These are phyloP conservation scores for Vaccinium macrocarpon DNA, from an alignment of 148 eudicot species.

Conservation along the genomic window DNA sequence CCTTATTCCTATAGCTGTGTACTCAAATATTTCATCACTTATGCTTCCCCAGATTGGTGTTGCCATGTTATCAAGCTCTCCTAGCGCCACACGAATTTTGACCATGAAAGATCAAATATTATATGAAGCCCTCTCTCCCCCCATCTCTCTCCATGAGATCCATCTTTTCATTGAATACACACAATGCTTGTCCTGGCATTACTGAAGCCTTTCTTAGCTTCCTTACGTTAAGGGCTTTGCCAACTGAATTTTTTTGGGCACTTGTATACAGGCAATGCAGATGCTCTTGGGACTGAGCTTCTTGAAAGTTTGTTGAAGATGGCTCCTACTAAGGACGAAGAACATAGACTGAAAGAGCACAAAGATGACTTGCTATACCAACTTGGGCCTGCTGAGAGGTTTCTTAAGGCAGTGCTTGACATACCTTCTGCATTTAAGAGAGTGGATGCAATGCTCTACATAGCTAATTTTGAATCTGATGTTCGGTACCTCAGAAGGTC, in stretches of 20 bases:
- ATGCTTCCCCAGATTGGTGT: neutral
- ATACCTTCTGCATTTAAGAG: conserved; percentile 89
- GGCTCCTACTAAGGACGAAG: conserved; percentile 67
- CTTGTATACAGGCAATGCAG: conserved; percentile 64
- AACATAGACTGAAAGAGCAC: conserved; percentile 77
- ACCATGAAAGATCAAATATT: neutral
- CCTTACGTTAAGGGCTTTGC: neutral
- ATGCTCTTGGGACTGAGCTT: conserved; percentile 80
- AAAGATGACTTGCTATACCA: conserved; percentile 81
- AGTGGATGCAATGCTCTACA: conserved; percentile 34
- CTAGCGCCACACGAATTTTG: neutral
- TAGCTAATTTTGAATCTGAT: conserved; percentile 79
- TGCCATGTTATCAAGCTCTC: neutral
- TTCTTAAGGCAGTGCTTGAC: conserved; percentile 76
- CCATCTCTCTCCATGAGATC: too few relatives aligned
- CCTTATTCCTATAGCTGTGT: neutral
- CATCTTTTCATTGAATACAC: neutral
- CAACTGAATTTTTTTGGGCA: neutral
- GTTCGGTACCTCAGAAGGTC: conserved; percentile 81
- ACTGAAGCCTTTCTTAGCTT: neutral
- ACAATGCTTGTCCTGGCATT: neutral
- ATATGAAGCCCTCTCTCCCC: neutral
- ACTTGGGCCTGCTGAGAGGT: conserved; percentile 91
- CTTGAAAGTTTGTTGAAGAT: conserved; percentile 40
- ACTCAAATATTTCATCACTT: neutral